phyloP scores from a whole-genome alignment of 2,329 filamentous ascomycete genomes.

The Diaporthe ampelina region DNA sequence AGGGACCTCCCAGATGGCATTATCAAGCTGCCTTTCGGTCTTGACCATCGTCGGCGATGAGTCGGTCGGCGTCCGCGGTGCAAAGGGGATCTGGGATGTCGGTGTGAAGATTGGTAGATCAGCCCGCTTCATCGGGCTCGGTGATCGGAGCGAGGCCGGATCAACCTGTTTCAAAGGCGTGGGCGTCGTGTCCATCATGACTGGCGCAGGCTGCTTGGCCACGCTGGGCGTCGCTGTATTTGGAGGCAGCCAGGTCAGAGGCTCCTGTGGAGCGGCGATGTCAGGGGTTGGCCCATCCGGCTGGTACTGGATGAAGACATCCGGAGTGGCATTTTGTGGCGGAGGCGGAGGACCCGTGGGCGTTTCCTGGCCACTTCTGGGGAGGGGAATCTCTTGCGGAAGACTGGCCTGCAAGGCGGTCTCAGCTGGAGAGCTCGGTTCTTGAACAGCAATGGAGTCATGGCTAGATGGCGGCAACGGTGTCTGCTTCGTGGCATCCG shows the following conservation, averaged over 20 bases:
- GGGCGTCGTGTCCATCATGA: slow-evolving; percentile 21
- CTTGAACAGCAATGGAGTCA: slow-evolving; percentile 26
- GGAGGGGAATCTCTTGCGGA: slow-evolving; percentile 16
- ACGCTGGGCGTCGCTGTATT: slow-evolving; percentile 56
- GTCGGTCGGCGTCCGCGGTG: slow-evolving; percentile 44
- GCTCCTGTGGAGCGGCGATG: slow-evolving; percentile 54
- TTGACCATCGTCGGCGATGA: slow-evolving; percentile 21
- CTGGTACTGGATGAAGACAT: slow-evolving; percentile 68
- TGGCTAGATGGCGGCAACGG: slow-evolving; percentile 36
- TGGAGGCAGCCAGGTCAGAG: slow-evolving; percentile 66
- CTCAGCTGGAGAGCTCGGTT: slow-evolving; percentile 27
- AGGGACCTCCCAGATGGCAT: slow-evolving; percentile 52
- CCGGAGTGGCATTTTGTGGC: slow-evolving; percentile 45
- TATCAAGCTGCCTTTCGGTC: slow-evolving; percentile 38
- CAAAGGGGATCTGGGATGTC: slow-evolving; percentile 65
- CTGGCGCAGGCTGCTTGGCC: slow-evolving; percentile 13
- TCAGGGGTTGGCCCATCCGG: slow-evolving; percentile 65
- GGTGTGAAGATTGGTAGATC: slow-evolving; percentile 56
- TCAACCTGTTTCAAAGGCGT: slow-evolving; percentile 35
- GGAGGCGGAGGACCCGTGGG: not conserved
- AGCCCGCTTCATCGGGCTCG: slow-evolving; percentile 54
- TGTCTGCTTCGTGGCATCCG: not conserved
- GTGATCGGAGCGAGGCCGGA: slow-evolving; percentile 47
- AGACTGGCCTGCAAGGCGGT: slow-evolving; percentile 34
- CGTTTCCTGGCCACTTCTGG: slow-evolving; percentile 9